Evolutionary conservation across 2,329 filamentous ascomycete genomes (phyloP), one percentile per base, ranked within the genome.

Genomic region (Pseudogymnoascus sp.): DNA sequence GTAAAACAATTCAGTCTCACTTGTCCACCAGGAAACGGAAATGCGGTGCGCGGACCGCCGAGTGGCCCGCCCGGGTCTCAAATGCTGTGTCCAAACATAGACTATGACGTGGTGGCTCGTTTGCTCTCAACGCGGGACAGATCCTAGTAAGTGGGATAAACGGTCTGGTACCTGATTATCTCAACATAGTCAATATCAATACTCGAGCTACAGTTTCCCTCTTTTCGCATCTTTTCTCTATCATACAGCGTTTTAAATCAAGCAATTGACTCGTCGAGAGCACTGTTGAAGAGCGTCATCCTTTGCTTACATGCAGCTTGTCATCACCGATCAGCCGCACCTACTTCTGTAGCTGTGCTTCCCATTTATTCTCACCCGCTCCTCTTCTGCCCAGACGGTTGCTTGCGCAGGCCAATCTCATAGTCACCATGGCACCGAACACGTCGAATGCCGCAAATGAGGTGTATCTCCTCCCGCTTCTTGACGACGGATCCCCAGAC

Each of bases 401-500:
- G 49, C 16, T 55, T 33, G 49, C 33, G n/a, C 29, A 31, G 23
- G 14, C 23, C n/a, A 33, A 33, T 21, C 49, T 55, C 29, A 33
- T 7, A 55, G 6, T 33, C 39, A 59, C 60, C 59, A 86, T 87
- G 83, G 78, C 80, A 70, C 83, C 83, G 65, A 77, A 78, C 75
- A 87, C 80, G 66, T 85, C 84, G 69, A 84, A 79, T 73, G 86
- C 80, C 66, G 85, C 85, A 69, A 84, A 79, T 73, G 83, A 91
- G 76, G 86, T 97, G 67, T 96, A 97, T 78, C 79, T 96, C 71
- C 83, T 99, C 66, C 90, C 90, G 67, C 84, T 99, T 76, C 94
- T 91, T 73, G 93, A 99, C 77, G 84, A 93, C 77, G 94, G 95
- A 70, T 92, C 91, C 68, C 94, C 95, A 37, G 87, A 95, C 74